These are phyloP conservation scores for Globisporangium solare DNA, from an alignment of 352 stramenopile species.

Conservation along the genomic window DNA sequence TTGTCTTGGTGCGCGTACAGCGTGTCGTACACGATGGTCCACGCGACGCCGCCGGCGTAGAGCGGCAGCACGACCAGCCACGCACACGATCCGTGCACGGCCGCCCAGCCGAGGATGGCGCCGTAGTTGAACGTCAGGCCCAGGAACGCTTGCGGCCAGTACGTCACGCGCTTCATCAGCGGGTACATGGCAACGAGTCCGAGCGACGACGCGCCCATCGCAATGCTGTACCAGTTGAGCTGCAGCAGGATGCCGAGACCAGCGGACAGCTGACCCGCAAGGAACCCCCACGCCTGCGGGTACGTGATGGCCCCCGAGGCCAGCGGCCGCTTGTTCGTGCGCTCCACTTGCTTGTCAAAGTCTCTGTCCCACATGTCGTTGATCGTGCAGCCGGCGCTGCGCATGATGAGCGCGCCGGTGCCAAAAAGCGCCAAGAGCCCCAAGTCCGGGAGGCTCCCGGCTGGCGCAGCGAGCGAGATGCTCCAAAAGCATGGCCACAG, in stretches of 20 bases:
- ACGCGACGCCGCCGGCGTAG: slow-evolving; percentile 93
- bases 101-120: slow-evolving; percentile 92
- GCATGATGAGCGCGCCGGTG: slow-evolving; percentile 95
- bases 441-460: slow-evolving; percentile 74
- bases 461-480: slow-evolving; percentile 90
- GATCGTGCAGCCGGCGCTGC: slow-evolving; percentile 97
- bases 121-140: slow-evolving; percentile 99
- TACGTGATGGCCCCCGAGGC: slow-evolving; percentile 89
- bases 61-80: slow-evolving; percentile 91
- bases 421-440: slow-evolving; percentile 79
- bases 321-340: slow-evolving; percentile 94
- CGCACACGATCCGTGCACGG: slow-evolving; percentile 77
- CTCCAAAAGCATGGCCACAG: slow-evolving; percentile 97
- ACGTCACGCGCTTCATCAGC: slow-evolving; percentile 97
- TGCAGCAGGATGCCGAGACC: slow-evolving; percentile 94
- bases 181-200: slow-evolving; percentile 95
- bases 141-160: slow-evolving; percentile 97
- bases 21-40: slow-evolving; percentile 99
- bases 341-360: slow-evolving; percentile 94
- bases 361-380: slow-evolving; percentile 99
- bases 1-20: slow-evolving; percentile 99
- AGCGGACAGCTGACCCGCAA: slow-evolving; percentile 90
- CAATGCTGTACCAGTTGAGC: slow-evolving; percentile 93
- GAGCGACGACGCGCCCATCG: slow-evolving; percentile 90
- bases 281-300: slow-evolving; percentile 89